Percentiles rank a stretch among this genome's conserved stretches.
These are phyloP conservation scores for Acanthamoeba polyphaga DNA, from an alignment of 208 protist genomes.

Conservation along the genomic window DNA sequence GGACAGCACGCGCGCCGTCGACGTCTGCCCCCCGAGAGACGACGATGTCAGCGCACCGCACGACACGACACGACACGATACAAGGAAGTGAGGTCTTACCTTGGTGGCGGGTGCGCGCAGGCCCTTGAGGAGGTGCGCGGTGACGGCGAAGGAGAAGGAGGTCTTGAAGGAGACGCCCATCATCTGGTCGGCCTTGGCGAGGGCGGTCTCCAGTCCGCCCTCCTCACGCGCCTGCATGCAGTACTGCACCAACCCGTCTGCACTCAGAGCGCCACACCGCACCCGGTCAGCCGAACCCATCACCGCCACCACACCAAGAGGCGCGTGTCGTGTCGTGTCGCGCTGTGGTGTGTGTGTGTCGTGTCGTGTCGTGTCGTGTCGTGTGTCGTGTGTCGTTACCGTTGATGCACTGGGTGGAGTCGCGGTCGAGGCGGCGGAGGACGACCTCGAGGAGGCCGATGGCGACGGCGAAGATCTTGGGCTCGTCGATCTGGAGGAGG, in stretches of 20 bases:
- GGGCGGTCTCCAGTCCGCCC: background rate
- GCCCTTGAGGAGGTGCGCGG: conserved; percentile 77
- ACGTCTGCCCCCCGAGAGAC: background rate
- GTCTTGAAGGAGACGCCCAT: conserved; percentile 78
- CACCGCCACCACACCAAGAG: background rate
- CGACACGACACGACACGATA: background rate
- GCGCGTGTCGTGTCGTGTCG: background rate
- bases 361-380: background rate
- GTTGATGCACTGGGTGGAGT: conserved; percentile 69
- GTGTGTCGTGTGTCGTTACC: background rate
- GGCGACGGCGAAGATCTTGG: conserved; percentile 74
- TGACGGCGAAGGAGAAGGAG: conserved; percentile 82
- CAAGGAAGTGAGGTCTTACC: background rate
- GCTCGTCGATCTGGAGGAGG: conserved; percentile 77
- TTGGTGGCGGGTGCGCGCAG: background rate
- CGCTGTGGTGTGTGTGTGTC: too few relatives aligned
- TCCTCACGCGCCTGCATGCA: conserved; percentile 53
- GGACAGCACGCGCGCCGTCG: conserved; percentile 55
- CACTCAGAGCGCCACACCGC: background rate
- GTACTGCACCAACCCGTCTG: background rate
- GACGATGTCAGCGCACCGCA: background rate
- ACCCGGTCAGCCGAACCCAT: background rate
- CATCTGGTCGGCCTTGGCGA: conserved; percentile 73
- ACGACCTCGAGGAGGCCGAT: conserved; percentile 79
- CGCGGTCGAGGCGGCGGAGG: conserved; percentile 77